Percentiles rank a stretch among this genome's conserved stretches.
Conservation (phyloP, 495 filamentous ascomycete genomes). For the Hyaloscypha bicolor region DNA sequence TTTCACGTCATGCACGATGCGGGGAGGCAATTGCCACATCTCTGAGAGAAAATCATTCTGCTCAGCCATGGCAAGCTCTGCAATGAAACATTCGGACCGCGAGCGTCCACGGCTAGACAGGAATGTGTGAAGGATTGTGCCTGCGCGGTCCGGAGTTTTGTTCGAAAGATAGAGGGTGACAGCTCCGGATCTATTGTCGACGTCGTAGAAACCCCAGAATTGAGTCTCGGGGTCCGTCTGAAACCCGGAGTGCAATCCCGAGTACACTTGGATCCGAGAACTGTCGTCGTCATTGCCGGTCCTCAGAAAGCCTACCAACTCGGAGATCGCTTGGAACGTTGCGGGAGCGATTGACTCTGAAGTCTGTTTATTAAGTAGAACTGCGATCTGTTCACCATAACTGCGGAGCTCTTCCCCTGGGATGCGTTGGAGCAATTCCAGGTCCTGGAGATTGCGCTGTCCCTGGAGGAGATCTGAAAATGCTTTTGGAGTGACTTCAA, state of each 20-base stretch:
- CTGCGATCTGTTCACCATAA: background rate
- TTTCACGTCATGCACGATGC: conserved; percentile 53
- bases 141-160: conserved; percentile 49
- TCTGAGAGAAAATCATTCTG: conserved; percentile 40
- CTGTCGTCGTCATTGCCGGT: background rate
- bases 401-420: background rate
- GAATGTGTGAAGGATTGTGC: conserved; percentile 59
- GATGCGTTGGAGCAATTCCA: conserved; percentile 41
- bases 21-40: conserved; percentile 42
- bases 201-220: conserved; percentile 57
- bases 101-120: conserved; percentile 50
- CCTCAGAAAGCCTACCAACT: background rate
- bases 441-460: conserved; percentile 48
- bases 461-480: conserved; percentile 53
- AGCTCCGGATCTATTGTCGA: conserved; percentile 39
- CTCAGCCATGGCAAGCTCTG: conserved; percentile 47
- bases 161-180: conserved; percentile 56
- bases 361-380: background rate
- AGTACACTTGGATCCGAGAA: conserved; percentile 23
- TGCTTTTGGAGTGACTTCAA: conserved; percentile 42
- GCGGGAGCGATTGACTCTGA: background rate
- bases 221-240: conserved; percentile 47
- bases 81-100: conserved; percentile 53
- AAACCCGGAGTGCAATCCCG: conserved; percentile 57
- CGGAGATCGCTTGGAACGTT: background rate